These are phyloP conservation scores for Hyaloscypha variabilis DNA, from an alignment of 495 filamentous ascomycete species.

Conservation along the genomic window DNA sequence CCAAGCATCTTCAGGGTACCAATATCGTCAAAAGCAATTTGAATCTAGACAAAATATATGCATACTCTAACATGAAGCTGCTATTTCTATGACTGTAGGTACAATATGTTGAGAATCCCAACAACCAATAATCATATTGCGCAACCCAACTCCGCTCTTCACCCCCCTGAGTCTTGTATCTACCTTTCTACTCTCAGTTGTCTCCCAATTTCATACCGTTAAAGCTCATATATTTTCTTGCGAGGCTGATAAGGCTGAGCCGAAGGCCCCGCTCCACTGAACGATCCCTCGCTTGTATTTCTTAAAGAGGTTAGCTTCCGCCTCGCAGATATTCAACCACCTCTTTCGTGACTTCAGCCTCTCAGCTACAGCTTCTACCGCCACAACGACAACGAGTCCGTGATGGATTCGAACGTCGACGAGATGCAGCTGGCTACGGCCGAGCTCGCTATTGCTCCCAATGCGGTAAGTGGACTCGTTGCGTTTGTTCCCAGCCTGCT, in stretches of 20 bases:
- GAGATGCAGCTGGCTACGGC: not conserved
- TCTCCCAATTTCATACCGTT: not conserved
- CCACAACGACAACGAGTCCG: not conserved
- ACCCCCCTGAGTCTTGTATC: too few species aligned
- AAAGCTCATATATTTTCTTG: not conserved
- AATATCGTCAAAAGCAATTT: too few species aligned
- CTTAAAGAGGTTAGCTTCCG: not conserved
- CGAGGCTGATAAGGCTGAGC: constrained; percentile 12
- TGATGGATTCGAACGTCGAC: constrained; percentile 1
- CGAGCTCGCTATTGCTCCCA: not conserved
- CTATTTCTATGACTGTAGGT: too few species aligned
- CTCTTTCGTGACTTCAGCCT: not conserved
- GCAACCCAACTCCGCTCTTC: too few species aligned
- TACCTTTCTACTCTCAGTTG: not conserved
- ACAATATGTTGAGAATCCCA: too few species aligned
- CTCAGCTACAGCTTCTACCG: not conserved
- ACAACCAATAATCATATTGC: too few species aligned
- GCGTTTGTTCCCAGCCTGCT: not conserved
- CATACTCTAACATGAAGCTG: too few species aligned
- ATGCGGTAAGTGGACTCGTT: not conserved
- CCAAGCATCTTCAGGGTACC: too few species aligned
- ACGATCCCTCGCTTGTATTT: not conserved
- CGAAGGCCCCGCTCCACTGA: not conserved
- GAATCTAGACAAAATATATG: too few species aligned
- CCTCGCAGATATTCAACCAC: constrained; percentile 2